Percentiles rank a stretch among this genome's conserved stretches.
Conservation (phyloP, 2,329 filamentous ascomycete genomes). For the Cordyceps cateniannulata region DNA sequence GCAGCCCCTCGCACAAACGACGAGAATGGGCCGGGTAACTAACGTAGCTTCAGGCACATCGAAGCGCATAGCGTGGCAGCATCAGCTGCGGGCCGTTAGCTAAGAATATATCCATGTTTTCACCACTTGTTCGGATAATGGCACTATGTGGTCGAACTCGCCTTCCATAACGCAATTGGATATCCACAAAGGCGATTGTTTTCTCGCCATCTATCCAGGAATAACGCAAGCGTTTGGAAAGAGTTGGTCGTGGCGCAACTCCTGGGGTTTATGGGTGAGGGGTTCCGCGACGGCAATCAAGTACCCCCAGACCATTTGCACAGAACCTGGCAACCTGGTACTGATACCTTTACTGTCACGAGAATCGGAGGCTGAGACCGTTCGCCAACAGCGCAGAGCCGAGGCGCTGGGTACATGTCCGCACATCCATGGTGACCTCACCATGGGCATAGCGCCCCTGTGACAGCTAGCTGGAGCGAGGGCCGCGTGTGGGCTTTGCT, state of each 20-base stretch:
- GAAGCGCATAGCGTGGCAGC: background rate
- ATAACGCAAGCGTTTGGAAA: background rate
- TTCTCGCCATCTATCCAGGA: background rate
- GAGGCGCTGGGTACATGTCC: background rate
- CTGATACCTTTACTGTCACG: background rate
- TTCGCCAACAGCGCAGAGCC: background rate
- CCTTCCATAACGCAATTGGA: constrained; percentile 1
- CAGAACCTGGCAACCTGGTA: background rate
- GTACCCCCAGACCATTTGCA: background rate
- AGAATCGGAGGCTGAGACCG: background rate
- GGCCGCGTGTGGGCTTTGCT: background rate
- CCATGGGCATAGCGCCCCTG: background rate
- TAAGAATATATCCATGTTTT: background rate
- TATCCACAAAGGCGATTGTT: constrained; percentile 8
- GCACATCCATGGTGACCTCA: background rate
- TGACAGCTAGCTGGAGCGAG: background rate
- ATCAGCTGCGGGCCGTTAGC: constrained; percentile 7
- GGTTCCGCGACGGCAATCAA: background rate
- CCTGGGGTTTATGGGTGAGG: background rate
- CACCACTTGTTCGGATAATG: constrained; percentile 5
- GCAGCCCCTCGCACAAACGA: background rate
- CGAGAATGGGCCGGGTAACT: background rate
- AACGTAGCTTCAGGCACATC: background rate
- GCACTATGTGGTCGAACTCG: background rate
- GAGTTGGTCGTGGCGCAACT: background rate